Percentiles rank a stretch among this genome's conserved stretches.
Conservation (phyloP, 148 eudicot genomes). For the Rhododendron ovatum region DNA sequence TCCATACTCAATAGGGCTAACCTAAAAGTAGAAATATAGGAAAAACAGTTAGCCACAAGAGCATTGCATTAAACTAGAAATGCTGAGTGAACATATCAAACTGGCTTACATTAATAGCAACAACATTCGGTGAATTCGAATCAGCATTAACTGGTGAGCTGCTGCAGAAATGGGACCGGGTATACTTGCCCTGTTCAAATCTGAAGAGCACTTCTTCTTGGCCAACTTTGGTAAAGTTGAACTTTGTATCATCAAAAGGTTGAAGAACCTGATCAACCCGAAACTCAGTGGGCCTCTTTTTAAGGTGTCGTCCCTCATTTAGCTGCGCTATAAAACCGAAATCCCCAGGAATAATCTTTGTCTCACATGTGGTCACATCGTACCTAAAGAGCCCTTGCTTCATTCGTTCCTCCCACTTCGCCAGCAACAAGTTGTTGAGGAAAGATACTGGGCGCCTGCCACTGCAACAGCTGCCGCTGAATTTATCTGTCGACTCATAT, state of each 20-base stretch:
- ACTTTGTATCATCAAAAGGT: conserved; percentile 74
- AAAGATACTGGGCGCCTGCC: conserved; percentile 20
- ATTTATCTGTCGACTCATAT: conserved; percentile 11
- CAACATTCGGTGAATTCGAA: conserved; percentile 55
- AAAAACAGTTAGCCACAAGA: not conserved
- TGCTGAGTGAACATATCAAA: not conserved
- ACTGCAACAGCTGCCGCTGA: conserved; percentile 3
- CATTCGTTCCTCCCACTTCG: conserved; percentile 53
- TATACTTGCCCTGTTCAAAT: conserved; percentile 54
- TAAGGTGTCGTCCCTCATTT: conserved; percentile 85
- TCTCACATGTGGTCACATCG: conserved; percentile 57
- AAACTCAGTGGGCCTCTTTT: conserved; percentile 90
- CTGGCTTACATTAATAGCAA: conserved; percentile 74
- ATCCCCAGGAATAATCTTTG: conserved; percentile 62
- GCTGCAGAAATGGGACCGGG: conserved; percentile 41
- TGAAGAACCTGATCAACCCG: conserved; percentile 83
- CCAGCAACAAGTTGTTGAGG: conserved; percentile 31
- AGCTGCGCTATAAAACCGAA: conserved; percentile 86
- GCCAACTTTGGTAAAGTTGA: conserved; percentile 88
- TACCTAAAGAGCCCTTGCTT: conserved; percentile 46
- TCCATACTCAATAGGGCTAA: conserved; percentile 93
- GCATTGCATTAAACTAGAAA: not conserved
- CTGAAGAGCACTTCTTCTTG: conserved; percentile 80
- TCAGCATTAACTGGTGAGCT: conserved; percentile 37
- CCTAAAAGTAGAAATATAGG: conserved; percentile 36